Evolutionary conservation across 805 yeast genomes (phyloP).

Genomic region (Pichia heedii): DNA sequence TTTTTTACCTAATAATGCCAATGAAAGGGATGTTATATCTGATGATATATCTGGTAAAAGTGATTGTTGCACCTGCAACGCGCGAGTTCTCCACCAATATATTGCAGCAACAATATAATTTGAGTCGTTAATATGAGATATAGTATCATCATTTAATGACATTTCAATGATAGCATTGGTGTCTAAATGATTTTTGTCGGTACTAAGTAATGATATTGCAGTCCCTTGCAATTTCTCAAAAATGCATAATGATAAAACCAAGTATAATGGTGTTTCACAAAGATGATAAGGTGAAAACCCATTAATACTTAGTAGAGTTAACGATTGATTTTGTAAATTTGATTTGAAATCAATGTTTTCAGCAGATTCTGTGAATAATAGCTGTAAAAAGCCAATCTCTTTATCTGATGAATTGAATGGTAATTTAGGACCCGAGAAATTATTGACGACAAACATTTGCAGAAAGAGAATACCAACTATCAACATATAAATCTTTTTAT

Average conservation of each 20-base stretch:
- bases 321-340: constrained; percentile 2
- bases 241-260: constrained; percentile 34
- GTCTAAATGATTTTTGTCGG: constrained; percentile 9
- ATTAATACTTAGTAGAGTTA: constrained; percentile 15
- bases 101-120: constrained; percentile 38
- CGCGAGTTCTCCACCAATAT: constrained; percentile 72
- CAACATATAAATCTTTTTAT: constrained; percentile 12
- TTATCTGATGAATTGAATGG: constrained; percentile 23
- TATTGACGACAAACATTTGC: constrained; percentile 63
- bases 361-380: constrained; percentile 17
- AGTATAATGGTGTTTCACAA: constrained; percentile 39
- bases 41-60: constrained; percentile 52
- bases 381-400: constrained; percentile 8
- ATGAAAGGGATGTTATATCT: constrained; percentile 32
- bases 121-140: background rate
- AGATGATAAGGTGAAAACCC: constrained; percentile 70
- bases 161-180: constrained; percentile 17
- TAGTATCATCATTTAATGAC: constrained; percentile 10
- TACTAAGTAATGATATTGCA: constrained; percentile 22
- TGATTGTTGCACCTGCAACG: constrained; percentile 54
- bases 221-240: constrained; percentile 33
- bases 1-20: constrained; percentile 30
- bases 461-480: constrained; percentile 47
- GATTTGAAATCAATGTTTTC: constrained; percentile 16
- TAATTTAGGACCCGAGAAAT: constrained; percentile 75